phyloP scores from a whole-genome alignment of 768 basidiomycete genomes.

The Boletales sp. region DNA sequence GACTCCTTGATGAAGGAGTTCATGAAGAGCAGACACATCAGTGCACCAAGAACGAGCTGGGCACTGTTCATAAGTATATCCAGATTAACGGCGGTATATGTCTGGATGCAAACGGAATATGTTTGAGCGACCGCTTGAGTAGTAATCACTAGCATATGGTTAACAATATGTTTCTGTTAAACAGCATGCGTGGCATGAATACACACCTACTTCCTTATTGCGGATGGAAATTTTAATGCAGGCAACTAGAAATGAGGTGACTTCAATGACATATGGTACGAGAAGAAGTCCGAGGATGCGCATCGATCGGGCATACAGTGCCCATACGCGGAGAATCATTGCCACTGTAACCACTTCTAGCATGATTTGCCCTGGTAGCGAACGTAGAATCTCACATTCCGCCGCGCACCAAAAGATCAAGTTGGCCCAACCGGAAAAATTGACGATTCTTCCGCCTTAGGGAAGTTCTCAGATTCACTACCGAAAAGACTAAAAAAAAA shows the following conservation, averaged over 20 bases:
- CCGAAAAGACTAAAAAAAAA: neutral
- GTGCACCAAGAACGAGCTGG: neutral
- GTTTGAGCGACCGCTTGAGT: neutral
- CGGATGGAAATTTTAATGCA: neutral
- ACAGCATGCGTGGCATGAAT: neutral
- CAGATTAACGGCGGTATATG: neutral
- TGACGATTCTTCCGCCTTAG: neutral
- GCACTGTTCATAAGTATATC: neutral
- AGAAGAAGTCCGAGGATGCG: neutral
- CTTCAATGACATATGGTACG: neutral
- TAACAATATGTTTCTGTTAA: too few relatives aligned
- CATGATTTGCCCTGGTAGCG: neutral
- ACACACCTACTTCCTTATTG: neutral
- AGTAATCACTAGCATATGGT: too few relatives aligned
- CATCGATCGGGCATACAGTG: neutral
- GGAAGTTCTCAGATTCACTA: neutral
- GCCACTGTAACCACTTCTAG: neutral
- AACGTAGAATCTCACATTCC: neutral
- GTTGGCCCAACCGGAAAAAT: neutral
- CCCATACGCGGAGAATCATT: constrained; percentile 1
- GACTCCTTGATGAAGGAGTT: neutral
- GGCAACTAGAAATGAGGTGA: neutral
- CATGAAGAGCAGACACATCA: neutral
- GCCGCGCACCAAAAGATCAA: neutral
- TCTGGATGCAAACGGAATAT: neutral